Percentiles rank a stretch among this genome's conserved stretches.
phyloP scores from a whole-genome alignment of 768 basidiomycete species.

The Mycena belliarum region DNA sequence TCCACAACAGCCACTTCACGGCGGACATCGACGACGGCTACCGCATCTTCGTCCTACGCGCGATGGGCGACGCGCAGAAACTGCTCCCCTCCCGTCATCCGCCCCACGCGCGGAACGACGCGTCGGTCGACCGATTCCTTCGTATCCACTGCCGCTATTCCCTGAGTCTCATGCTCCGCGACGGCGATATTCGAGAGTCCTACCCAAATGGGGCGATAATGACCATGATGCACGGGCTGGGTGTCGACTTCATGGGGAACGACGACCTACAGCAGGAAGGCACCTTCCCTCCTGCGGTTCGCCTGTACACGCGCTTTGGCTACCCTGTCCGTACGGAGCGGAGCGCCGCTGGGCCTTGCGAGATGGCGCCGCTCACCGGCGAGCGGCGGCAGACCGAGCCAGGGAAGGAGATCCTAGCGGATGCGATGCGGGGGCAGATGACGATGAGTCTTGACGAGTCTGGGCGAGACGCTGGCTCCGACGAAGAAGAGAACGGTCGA shows the following conservation, averaged over 20 bases:
- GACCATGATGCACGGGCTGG: neutral
- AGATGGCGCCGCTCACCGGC: neutral
- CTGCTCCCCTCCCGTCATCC: constrained; percentile 5
- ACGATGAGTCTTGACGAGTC: too few relatives aligned
- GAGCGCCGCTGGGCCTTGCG: too few relatives aligned
- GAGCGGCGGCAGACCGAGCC: neutral
- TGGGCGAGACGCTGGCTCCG: too few relatives aligned
- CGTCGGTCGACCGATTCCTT: neutral
- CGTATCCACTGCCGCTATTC: constrained; percentile 5
- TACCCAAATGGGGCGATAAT: neutral
- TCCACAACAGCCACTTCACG: neutral
- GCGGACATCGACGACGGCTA: constrained; percentile 3
- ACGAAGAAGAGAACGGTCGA: too few relatives aligned
- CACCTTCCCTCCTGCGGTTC: too few relatives aligned
- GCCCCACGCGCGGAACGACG: neutral
- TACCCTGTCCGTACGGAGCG: too few relatives aligned
- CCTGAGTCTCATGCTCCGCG: neutral
- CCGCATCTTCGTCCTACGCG: neutral
- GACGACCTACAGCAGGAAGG: too few relatives aligned
- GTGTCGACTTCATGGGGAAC: neutral
- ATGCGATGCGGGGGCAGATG: too few relatives aligned
- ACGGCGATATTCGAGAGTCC: neutral
- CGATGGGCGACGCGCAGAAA: neutral
- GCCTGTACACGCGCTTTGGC: too few relatives aligned
- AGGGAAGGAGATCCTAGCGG: too few relatives aligned